Conservation (phyloP, 192 early-diverging fungal species). For the Backusella macrospora region DNA sequence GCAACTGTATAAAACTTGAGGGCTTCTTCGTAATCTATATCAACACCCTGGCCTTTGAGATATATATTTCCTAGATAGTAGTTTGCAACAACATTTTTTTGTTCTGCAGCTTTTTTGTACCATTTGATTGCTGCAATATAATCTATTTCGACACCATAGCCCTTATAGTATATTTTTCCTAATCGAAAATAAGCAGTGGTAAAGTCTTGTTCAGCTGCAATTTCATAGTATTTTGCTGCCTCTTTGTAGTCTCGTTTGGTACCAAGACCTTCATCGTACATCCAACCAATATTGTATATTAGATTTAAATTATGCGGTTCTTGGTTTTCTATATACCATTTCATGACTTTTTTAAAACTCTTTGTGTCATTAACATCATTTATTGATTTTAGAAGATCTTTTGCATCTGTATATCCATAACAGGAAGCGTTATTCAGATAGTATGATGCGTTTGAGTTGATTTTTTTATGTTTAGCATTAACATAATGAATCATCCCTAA, state of each 20-base stretch:
- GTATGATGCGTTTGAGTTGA: background rate
- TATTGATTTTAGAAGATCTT: background rate
- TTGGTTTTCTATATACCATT: background rate
- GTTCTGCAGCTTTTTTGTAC: no score
- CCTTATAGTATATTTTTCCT: no score
- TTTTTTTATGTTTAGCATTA: background rate
- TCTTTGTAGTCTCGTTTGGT: background rate
- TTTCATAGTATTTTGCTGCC: background rate
- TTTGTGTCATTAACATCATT: background rate
- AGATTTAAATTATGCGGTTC: background rate
- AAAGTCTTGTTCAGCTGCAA: background rate
- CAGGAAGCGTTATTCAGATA: background rate
- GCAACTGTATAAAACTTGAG: background rate
- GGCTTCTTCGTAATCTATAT: no score
- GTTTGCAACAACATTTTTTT: no score
- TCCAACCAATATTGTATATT: background rate
- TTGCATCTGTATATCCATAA: background rate
- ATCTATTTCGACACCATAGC: no score
- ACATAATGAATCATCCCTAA: background rate
- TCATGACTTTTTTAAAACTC: background rate
- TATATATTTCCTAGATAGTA: no score
- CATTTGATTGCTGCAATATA: no score
- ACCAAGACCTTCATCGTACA: background rate
- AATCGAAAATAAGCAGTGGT: no score
- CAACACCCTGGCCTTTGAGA: background rate